A percentile compares a stretch with the other conserved stretches of the same genome.
phyloP scores from a whole-genome alignment of 2,329 filamentous ascomycete species.

The Pezizomycotina sp. region DNA sequence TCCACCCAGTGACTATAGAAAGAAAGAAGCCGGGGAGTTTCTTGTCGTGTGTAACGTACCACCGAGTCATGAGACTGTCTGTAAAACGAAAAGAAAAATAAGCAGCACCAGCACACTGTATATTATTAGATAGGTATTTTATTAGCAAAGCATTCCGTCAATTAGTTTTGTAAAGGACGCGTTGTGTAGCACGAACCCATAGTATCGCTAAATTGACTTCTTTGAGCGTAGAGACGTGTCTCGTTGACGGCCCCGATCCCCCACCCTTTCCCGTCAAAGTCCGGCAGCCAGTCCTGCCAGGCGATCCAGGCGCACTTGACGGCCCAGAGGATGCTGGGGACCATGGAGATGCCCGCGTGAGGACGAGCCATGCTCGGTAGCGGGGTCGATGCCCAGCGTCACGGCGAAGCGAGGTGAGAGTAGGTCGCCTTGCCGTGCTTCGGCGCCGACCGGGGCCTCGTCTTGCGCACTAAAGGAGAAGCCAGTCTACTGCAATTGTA shows the following conservation, averaged over 20 bases:
- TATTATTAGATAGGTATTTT: slow-evolving; percentile 9
- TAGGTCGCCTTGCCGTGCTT: too few species aligned
- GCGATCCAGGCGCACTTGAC: slow-evolving; percentile 43
- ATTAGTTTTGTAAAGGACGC: neutral
- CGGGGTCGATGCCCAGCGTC: slow-evolving; percentile 52
- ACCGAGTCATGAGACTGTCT: slow-evolving; percentile 70
- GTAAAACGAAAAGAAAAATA: slow-evolving; percentile 72
- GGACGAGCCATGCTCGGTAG: slow-evolving; percentile 58
- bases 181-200: slow-evolving; percentile 37
- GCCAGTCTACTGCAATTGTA: too few species aligned
- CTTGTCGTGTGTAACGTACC: slow-evolving; percentile 34
- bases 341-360: slow-evolving; percentile 57
- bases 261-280: slow-evolving; percentile 1
- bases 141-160: neutral
- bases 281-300: slow-evolving; percentile 10
- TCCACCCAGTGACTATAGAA: slow-evolving; percentile 2
- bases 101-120: slow-evolving; percentile 51
- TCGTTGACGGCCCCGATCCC: slow-evolving; percentile 24
- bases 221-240: slow-evolving; percentile 42
- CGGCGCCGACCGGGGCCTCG: too few species aligned
- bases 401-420: too few species aligned
- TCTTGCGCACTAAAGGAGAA: too few species aligned
- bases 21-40: neutral
- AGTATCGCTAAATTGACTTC: slow-evolving; percentile 54
- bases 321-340: slow-evolving; percentile 54